Evolutionary conservation across 306 rosid species (phyloP).

Genomic region (Lagenaria siceraria): DNA sequence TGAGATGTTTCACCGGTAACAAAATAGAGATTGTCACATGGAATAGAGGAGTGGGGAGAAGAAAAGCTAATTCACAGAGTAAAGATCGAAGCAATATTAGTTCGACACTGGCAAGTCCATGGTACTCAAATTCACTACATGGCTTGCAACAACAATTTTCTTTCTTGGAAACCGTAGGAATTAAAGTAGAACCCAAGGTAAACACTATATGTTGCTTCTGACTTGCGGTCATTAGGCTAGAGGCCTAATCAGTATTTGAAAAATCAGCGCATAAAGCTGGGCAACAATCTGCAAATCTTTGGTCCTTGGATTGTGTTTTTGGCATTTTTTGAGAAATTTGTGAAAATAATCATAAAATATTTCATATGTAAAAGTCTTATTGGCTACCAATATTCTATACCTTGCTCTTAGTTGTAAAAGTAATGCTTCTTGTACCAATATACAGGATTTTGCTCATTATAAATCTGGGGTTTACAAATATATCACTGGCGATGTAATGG

Average conservation of each 20-base stretch:
- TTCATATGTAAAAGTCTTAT: background rate
- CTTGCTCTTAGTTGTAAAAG: background rate
- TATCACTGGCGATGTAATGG: slow-evolving; percentile 51
- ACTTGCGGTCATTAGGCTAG: background rate
- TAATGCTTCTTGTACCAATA: slow-evolving; percentile 9
- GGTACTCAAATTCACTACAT: background rate
- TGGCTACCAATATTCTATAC: background rate
- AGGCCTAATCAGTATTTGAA: background rate
- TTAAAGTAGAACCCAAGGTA: background rate
- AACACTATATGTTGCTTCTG: background rate
- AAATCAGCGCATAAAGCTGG: background rate
- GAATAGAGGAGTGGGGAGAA: background rate
- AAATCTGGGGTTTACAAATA: slow-evolving; percentile 95
- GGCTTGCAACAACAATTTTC: background rate
- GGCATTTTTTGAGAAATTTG: background rate
- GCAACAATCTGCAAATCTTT: background rate
- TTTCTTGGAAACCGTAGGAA: background rate
- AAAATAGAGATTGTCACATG: background rate
- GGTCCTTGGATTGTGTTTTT: background rate
- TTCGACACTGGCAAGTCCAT: background rate
- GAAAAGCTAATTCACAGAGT: background rate
- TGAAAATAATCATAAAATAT: background rate
- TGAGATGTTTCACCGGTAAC: background rate
- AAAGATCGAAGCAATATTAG: no score
- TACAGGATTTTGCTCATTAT: slow-evolving; percentile 93